phyloP scores from a whole-genome alignment of 2,329 filamentous ascomycete genomes.

The Alternaria incomplexa region DNA sequence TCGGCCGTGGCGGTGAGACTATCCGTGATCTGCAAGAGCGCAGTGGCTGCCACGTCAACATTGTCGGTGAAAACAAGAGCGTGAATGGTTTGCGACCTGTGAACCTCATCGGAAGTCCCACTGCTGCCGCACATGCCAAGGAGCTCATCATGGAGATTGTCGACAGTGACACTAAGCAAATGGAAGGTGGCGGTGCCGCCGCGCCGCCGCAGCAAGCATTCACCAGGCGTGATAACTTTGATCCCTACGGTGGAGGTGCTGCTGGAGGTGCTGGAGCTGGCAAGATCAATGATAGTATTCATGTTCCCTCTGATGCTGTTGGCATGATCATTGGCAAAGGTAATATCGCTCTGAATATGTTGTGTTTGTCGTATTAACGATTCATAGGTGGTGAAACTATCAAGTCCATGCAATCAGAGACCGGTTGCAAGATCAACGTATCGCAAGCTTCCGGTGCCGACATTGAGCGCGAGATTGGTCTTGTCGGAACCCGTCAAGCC shows the following conservation, averaged over 20 bases:
- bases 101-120: conserved; percentile 81
- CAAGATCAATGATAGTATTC: conserved; percentile 82
- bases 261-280: conserved; percentile 25
- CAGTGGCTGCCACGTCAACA: conserved; percentile 94
- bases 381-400: conserved; percentile 79
- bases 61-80: conserved; percentile 91
- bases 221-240: conserved; percentile 47
- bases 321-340: conserved; percentile 96
- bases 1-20: conserved; percentile 90
- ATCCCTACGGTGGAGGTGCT: conserved; percentile 51
- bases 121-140: conserved; percentile 78
- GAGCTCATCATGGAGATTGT: conserved; percentile 93
- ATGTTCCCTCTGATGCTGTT: conserved; percentile 87
- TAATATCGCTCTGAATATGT: conserved; percentile 26
- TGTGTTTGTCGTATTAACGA: conserved; percentile 19
- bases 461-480: conserved; percentile 82
- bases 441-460: conserved; percentile 81
- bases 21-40: conserved; percentile 91
- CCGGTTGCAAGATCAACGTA: conserved; percentile 94
- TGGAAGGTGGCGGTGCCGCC: conserved; percentile 38
- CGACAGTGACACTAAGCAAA: conserved; percentile 76
- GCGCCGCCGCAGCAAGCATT: conserved; percentile 25
- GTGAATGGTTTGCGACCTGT: conserved; percentile 88
- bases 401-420: conserved; percentile 86
- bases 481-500: conserved; percentile 77